phyloP scores from a whole-genome alignment of 371 early-diverging fungal species.

The Mucor plumbeus region DNA sequence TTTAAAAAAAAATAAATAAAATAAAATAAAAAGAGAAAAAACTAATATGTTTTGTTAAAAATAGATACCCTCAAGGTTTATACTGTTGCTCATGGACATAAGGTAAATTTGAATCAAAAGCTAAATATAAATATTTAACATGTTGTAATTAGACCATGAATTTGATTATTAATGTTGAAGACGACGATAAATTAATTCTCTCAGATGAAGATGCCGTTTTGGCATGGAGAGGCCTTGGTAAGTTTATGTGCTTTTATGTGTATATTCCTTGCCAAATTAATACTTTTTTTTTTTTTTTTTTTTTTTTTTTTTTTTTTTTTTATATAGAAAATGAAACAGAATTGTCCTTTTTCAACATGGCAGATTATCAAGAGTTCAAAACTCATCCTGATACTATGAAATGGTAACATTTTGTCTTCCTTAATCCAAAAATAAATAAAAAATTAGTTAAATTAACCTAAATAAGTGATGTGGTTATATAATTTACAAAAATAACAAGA shows the following conservation, averaged over 20 bases:
- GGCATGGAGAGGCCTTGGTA: conserved; percentile 69
- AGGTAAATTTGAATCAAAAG: conserved; percentile 47
- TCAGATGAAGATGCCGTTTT: conserved; percentile 66
- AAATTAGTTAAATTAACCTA: background rate
- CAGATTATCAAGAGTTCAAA: conserved; percentile 75
- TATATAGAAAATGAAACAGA: conserved; percentile 83
- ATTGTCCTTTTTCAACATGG: conserved; percentile 79
- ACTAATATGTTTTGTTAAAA: conserved; percentile 10
- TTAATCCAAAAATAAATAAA: conserved; percentile 2
- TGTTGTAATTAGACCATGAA: conserved; percentile 61
- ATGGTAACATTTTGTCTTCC: conserved; percentile 56
- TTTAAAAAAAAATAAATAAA: background rate
- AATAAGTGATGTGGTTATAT: background rate
- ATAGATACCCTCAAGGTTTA: conserved; percentile 87
- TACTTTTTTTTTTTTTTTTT: background rate
- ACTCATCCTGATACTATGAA: conserved; percentile 76
- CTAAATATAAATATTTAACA: background rate
- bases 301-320: background rate
- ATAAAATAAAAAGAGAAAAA: background rate
- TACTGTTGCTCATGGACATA: conserved; percentile 84
- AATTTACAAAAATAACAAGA: no score
- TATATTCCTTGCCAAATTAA: background rate
- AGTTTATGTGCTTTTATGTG: conserved; percentile 8
- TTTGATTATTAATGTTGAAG: conserved; percentile 86
- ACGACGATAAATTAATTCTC: conserved; percentile 71